Base-by-base conservation (phyloP, 2,329 filamentous ascomycete species). In the Aspergillus sp. region DNA sequence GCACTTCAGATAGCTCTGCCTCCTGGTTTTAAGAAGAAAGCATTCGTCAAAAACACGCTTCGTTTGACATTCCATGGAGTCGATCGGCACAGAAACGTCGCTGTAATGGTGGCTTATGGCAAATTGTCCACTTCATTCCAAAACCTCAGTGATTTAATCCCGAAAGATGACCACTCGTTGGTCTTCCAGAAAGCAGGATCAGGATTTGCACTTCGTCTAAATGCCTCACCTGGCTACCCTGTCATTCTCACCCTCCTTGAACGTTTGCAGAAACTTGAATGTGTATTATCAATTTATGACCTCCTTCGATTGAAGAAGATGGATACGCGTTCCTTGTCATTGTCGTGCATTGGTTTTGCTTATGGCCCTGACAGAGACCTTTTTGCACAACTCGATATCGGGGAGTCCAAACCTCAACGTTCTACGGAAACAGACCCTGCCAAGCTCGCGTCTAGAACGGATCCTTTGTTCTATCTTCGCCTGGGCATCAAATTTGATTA, bases 121-220 rank as follows among this genome's bases (percentile, higher is more conserved):
- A 68, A 62, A 44, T 62, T 77, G 24, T 61, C 56, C 48, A 62
- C 56, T 12, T 61, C 67, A 12, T 61, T 72, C 50, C 71, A 64
- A 52, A 56, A 64, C 21, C 59, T 75, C 21, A 49, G 61, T 23
- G 39, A 65, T 12, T 65, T 73, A 31, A 60, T 66, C 40, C 64
- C 67, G 5, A 69, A 68, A 40, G 55, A 61, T 31, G 70, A 77
- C 57, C 56, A 57, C 46, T 70, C 67, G 19, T 52, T 77, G 33
- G 60, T 70, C 19, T 70, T 77, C 57, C 69, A 71, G 56, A 66
- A 66, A 47, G 68, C 66, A 9, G 71, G 72, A 19, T 59, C 58
- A 43, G 68, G 67, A 6, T 77, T 78, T 63, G 72, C 73, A 14
- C 70, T 78, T 51, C 73, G 74, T 48, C 66, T 77, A 41, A 62